phyloP scores from a whole-genome alignment of 2,329 filamentous ascomycete genomes.

The Emergomyces pasteurianus region DNA sequence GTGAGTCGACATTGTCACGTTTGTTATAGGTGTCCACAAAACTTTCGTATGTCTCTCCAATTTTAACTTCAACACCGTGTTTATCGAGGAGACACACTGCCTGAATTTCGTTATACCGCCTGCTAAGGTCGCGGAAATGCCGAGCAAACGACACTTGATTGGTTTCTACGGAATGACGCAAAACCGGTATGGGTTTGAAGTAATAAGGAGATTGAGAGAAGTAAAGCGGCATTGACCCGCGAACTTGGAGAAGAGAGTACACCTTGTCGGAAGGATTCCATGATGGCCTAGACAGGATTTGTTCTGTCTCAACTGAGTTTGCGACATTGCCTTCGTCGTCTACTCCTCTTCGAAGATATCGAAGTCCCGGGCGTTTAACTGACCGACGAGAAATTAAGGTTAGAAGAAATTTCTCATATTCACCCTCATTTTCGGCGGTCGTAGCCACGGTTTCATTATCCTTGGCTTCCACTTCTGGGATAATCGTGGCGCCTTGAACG shows the following conservation, averaged over 20 bases:
- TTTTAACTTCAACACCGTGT: slow-evolving; percentile 64
- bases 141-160: slow-evolving; percentile 68
- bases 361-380: slow-evolving; percentile 69
- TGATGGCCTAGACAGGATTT: slow-evolving; percentile 63
- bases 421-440: slow-evolving; percentile 15
- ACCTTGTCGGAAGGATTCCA: slow-evolving; percentile 53
- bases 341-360: slow-evolving; percentile 80
- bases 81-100: slow-evolving; percentile 81
- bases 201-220: slow-evolving; percentile 93
- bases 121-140: slow-evolving; percentile 61
- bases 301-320: slow-evolving; percentile 90
- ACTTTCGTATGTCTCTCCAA: slow-evolving; percentile 67
- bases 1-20: slow-evolving; percentile 40
- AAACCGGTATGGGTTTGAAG: slow-evolving; percentile 71
- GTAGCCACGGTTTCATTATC: slow-evolving; percentile 28
- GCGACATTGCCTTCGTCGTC: slow-evolving; percentile 82
- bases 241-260: slow-evolving; percentile 75
- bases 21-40: slow-evolving; percentile 57
- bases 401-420: slow-evolving; percentile 52
- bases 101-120: slow-evolving; percentile 64
- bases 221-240: slow-evolving; percentile 87
- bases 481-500: slow-evolving; percentile 10
- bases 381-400: slow-evolving; percentile 87
- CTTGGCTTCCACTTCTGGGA: slow-evolving; percentile 14
- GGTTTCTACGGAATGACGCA: slow-evolving; percentile 67